Evolutionary conservation across 164 flowering plant species (phyloP).

Genomic region (Vitis labrusca): DNA sequence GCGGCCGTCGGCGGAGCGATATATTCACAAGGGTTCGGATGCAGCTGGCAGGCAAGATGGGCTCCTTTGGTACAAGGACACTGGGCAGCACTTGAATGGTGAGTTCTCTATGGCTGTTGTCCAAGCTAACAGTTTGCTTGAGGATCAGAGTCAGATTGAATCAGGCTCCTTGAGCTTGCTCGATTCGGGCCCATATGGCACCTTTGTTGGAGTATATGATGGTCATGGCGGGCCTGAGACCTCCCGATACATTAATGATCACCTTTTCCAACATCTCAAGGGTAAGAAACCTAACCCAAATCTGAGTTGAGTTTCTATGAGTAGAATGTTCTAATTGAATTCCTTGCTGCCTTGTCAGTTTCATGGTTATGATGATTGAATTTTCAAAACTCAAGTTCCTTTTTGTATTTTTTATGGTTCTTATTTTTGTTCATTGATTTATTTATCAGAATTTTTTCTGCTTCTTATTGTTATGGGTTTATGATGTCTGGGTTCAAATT

Average conservation of each 20-base stretch:
- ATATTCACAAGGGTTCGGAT: slow-evolving; percentile 33
- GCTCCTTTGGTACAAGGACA: slow-evolving; percentile 60
- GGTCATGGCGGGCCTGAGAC: slow-evolving; percentile 75
- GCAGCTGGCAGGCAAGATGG: slow-evolving; percentile 54
- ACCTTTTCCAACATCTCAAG: slow-evolving; percentile 49
- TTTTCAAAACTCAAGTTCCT: too few relatives aligned
- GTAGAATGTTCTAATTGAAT: neutral
- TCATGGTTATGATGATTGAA: too few relatives aligned
- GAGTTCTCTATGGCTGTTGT: slow-evolving; percentile 63
- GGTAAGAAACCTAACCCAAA: slow-evolving; percentile 23
- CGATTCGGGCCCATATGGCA: slow-evolving; percentile 57
- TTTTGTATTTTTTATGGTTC: too few relatives aligned
- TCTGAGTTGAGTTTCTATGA: too few relatives aligned
- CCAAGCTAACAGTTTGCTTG: slow-evolving; percentile 62
- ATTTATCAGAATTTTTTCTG: too few relatives aligned
- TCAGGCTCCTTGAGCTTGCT: slow-evolving; percentile 48
- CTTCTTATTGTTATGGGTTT: too few relatives aligned
- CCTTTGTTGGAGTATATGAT: slow-evolving; percentile 58
- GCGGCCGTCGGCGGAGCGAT: slow-evolving; percentile 32
- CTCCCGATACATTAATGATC: slow-evolving; percentile 46
- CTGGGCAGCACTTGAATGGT: slow-evolving; percentile 50
- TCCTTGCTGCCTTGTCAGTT: neutral
- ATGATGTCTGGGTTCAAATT: too few relatives aligned
- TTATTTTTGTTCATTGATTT: too few relatives aligned
- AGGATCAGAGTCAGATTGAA: slow-evolving; percentile 68